These are phyloP conservation scores for Lachnellula arida DNA, from an alignment of 2,329 filamentous ascomycete genomes.

Conservation along the genomic window DNA sequence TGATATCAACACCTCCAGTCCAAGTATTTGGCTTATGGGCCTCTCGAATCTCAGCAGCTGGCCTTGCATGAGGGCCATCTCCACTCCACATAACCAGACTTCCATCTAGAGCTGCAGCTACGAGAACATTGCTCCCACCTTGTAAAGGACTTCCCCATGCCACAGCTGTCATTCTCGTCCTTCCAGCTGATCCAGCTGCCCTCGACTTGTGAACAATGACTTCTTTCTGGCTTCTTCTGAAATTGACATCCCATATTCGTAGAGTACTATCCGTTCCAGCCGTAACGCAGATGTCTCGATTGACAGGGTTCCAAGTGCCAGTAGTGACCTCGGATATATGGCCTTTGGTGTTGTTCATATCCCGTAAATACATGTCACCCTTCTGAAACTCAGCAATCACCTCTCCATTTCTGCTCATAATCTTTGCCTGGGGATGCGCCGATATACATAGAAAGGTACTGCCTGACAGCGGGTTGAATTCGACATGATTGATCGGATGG, in stretches of 20 bases:
- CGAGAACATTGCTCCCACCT: conserved; percentile 72
- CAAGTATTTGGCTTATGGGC: conserved; percentile 81
- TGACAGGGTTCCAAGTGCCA: conserved; percentile 84
- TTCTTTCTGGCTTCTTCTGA: conserved; percentile 83
- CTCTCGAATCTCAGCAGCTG: conserved; percentile 75
- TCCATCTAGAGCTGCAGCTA: conserved; percentile 82
- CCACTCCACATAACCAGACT: conserved; percentile 89
- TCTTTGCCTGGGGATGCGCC: conserved; percentile 83
- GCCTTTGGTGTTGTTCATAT: conserved; percentile 97
- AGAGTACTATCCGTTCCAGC: conserved; percentile 93
- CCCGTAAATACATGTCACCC: conserved; percentile 95
- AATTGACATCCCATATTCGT: conserved; percentile 94
- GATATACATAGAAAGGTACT: conserved; percentile 80
- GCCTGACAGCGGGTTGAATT: conserved; percentile 80
- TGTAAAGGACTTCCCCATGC: conserved; percentile 75
- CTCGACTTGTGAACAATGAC: conserved; percentile 95
- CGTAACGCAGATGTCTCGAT: conserved; percentile 81
- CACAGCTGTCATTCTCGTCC: conserved; percentile 90
- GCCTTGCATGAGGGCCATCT: conserved; percentile 78
- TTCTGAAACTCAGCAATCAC: conserved; percentile 85
- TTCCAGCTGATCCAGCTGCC: conserved; percentile 79
- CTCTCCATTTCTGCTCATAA: conserved; percentile 85
- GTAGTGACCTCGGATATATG: conserved; percentile 89
- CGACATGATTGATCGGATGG: conserved; percentile 79
- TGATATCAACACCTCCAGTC: conserved; percentile 90